phyloP scores from a whole-genome alignment of 2,329 filamentous ascomycete species.

The Exophiala alcalophila region DNA sequence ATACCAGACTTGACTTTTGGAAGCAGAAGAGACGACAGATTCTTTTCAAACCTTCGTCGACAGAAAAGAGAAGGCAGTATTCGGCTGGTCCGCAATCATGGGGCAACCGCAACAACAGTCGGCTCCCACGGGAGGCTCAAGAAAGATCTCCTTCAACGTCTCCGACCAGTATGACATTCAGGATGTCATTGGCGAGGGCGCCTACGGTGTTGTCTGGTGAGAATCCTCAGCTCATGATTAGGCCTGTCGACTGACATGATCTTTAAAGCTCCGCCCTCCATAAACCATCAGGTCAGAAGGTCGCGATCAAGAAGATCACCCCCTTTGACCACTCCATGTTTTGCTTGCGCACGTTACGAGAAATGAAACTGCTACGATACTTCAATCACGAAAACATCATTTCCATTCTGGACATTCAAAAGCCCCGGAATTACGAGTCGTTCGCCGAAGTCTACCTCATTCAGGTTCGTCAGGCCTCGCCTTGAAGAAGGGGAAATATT shows the following conservation, averaged over 20 bases:
- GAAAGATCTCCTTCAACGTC: slow-evolving; percentile 99
- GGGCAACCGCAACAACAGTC: slow-evolving; percentile 40
- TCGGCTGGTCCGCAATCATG: slow-evolving; percentile 33
- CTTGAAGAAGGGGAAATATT: slow-evolving; percentile 1
- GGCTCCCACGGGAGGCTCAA: slow-evolving; percentile 58
- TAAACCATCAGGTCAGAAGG: slow-evolving; percentile 96
- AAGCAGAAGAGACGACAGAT: too few relatives aligned
- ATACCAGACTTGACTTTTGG: neutral
- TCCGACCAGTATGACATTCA: slow-evolving; percentile 99
- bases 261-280: slow-evolving; percentile 83
- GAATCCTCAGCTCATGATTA: slow-evolving; percentile 36
- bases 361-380: slow-evolving; percentile 98
- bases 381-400: slow-evolving; percentile 99
- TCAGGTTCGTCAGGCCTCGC: slow-evolving; percentile 60
- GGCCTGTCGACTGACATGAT: slow-evolving; percentile 2
- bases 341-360: slow-evolving; percentile 89
- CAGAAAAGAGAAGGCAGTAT: too few relatives aligned
- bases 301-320: slow-evolving; percentile 99
- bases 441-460: slow-evolving; percentile 99
- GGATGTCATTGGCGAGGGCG: slow-evolving; percentile 97
- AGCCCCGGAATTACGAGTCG: slow-evolving; percentile 89
- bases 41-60: too few relatives aligned
- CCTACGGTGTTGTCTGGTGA: slow-evolving; percentile 97
- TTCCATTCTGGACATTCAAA: slow-evolving; percentile 98
- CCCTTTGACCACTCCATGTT: slow-evolving; percentile 99